Conservation (phyloP, 2,329 filamentous ascomycete genomes). For the Penicillium psychrosexuale region DNA sequence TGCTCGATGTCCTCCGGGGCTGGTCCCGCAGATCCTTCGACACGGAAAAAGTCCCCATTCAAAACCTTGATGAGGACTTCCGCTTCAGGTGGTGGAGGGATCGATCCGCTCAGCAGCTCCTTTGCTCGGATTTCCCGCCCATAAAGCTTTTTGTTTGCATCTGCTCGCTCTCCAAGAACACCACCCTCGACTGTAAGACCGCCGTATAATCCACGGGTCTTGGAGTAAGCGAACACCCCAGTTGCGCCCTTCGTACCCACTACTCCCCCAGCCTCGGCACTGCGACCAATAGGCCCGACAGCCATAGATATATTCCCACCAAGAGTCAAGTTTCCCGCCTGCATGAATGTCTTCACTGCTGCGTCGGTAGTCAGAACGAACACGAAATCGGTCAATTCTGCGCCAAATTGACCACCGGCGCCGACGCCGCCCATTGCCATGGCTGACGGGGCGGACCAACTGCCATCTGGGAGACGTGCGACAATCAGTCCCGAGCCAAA, state of each 20-base stretch:
- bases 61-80: conserved; percentile 78
- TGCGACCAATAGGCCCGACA: conserved; percentile 88
- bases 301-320: conserved; percentile 95
- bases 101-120: conserved; percentile 73
- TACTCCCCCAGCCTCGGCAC: conserved; percentile 93
- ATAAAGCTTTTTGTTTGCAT: conserved; percentile 96
- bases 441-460: conserved; percentile 50
- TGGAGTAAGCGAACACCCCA: conserved; percentile 92
- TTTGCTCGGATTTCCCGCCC: conserved; percentile 73
- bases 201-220: conserved; percentile 93
- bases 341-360: conserved; percentile 89
- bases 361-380: conserved; percentile 91
- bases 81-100: conserved; percentile 74
- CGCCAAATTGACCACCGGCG: conserved; percentile 50
- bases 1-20: neutral
- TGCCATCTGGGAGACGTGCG: conserved; percentile 46
- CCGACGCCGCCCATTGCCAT: conserved; percentile 49
- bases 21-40: neutral
- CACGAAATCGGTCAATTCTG: conserved; percentile 66
- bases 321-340: conserved; percentile 83
- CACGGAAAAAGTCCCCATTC: conserved; percentile 47
- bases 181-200: conserved; percentile 91
- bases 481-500: conserved; percentile 50
- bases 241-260: conserved; percentile 83
- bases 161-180: conserved; percentile 85